phyloP scores from a whole-genome alignment of 257 asterid species.

The Knoxia roxburghii region DNA sequence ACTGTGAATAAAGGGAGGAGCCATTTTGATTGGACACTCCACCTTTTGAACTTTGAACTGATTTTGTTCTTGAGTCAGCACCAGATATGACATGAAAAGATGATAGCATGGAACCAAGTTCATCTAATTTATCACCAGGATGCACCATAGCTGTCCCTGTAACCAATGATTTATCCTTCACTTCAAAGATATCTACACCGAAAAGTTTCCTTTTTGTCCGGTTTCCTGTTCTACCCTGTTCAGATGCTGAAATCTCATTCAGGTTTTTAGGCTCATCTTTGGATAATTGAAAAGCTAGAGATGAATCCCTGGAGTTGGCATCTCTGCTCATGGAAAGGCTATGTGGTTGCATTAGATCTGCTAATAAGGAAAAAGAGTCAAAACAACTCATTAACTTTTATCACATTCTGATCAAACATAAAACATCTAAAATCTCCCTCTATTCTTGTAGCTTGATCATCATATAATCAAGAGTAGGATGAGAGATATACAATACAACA shows the following conservation, averaged over 20 bases:
- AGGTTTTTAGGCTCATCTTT: constrained; percentile 22
- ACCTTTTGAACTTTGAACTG: constrained; percentile 16
- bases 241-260: constrained; percentile 22
- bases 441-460: not conserved
- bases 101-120: constrained; percentile 4
- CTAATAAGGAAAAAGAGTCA: constrained; percentile 20
- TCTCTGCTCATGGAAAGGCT: constrained; percentile 22
- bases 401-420: not conserved
- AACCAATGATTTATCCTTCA: constrained; percentile 22
- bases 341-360: constrained; percentile 32
- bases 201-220: constrained; percentile 47
- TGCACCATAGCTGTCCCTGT: constrained; percentile 15
- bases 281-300: constrained; percentile 12
- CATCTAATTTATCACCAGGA: constrained; percentile 9
- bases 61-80: constrained; percentile 16
- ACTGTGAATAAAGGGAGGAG: constrained; percentile 6
- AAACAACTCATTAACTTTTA: not conserved
- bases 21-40: constrained; percentile 17
- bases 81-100: not conserved
- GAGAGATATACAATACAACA: not conserved
- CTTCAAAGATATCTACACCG: constrained; percentile 64
- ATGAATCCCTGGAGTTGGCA: constrained; percentile 4
- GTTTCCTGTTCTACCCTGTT: constrained; percentile 26
- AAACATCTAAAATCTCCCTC: not conserved
- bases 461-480: not conserved